These are phyloP conservation scores for Gastrolobium villosum DNA, from an alignment of 306 rosid species.

Conservation along the genomic window DNA sequence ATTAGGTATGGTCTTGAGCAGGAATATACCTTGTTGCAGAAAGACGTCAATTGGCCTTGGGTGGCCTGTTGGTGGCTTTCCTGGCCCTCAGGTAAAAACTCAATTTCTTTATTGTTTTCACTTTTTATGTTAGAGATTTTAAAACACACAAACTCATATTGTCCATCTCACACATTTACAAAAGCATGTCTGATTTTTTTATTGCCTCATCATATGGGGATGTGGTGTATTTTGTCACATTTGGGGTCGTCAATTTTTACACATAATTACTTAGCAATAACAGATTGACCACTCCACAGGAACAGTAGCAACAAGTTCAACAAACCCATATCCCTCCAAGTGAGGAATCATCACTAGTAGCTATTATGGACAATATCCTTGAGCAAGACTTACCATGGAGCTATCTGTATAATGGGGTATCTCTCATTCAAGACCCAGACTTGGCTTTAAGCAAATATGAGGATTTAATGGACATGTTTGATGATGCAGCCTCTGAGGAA, in stretches of 20 bases:
- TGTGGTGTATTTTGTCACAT: slow-evolving; percentile 11
- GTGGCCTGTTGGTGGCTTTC: slow-evolving; percentile 75
- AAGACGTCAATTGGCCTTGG: slow-evolving; percentile 71
- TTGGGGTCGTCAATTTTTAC: neutral
- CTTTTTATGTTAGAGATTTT: neutral
- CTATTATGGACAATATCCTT: slow-evolving; percentile 51
- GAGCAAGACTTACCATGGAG: slow-evolving; percentile 67
- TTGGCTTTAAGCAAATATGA: slow-evolving; percentile 47
- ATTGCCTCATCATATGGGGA: neutral
- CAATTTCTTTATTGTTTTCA: slow-evolving; percentile 2
- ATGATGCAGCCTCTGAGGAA: slow-evolving; percentile 64
- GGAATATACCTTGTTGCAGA: slow-evolving; percentile 74
- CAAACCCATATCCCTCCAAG: slow-evolving; percentile 36
- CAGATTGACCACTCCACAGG: slow-evolving; percentile 4
- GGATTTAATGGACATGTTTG: slow-evolving; percentile 59
- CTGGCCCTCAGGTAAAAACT: slow-evolving; percentile 80
- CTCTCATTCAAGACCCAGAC: slow-evolving; percentile 52
- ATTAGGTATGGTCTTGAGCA: slow-evolving; percentile 89
- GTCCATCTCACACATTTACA: neutral
- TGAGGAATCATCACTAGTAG: slow-evolving; percentile 53
- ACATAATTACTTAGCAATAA: neutral
- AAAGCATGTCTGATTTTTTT: neutral
- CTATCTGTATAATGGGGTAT: slow-evolving; percentile 59
- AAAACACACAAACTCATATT: neutral
- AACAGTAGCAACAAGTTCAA: slow-evolving; percentile 20